Percentiles rank a stretch among this genome's conserved stretches.
Evolutionary conservation across 2,329 filamentous ascomycete species (phyloP).

Genomic region (Stemphylium lycopersici): DNA sequence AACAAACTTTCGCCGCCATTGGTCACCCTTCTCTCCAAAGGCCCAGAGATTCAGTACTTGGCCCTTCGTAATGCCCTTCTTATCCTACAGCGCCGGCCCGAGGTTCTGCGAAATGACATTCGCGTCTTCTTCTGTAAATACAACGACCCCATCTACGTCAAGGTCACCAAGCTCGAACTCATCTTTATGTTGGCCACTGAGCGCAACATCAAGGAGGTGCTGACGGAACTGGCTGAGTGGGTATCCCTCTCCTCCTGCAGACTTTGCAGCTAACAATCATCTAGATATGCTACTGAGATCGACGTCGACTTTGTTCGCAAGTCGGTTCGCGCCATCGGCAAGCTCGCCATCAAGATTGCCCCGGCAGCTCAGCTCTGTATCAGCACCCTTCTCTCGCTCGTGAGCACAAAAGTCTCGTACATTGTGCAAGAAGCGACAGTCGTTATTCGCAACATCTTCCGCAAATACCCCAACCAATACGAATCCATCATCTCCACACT

Average conservation of each 20-base stretch:
- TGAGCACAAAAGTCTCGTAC: slow-evolving; percentile 97
- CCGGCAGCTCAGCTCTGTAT: slow-evolving; percentile 90
- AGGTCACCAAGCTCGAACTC: slow-evolving; percentile 96
- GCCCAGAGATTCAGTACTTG: slow-evolving; percentile 97
- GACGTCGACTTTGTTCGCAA: slow-evolving; percentile 99
- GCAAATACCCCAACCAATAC: slow-evolving; percentile 98
- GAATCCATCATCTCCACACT: slow-evolving; percentile 96
- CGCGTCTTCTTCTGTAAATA: slow-evolving; percentile 99
- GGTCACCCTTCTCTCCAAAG: slow-evolving; percentile 93
- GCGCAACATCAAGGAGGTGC: slow-evolving; percentile 91
- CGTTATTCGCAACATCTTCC: slow-evolving; percentile 98
- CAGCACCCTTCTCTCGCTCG: slow-evolving; percentile 87
- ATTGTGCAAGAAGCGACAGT: slow-evolving; percentile 99
- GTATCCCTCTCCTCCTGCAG: slow-evolving; percentile 24
- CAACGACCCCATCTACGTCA: slow-evolving; percentile 99
- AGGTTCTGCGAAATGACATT: slow-evolving; percentile 94
- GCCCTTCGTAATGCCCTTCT: slow-evolving; percentile 91
- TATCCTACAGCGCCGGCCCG: slow-evolving; percentile 89
- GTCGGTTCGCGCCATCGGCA: slow-evolving; percentile 95
- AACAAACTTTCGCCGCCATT: slow-evolving; percentile 93
- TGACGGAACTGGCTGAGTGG: slow-evolving; percentile 90
- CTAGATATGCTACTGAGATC: slow-evolving; percentile 88
- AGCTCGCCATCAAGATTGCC: slow-evolving; percentile 98
- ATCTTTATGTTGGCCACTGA: slow-evolving; percentile 99
- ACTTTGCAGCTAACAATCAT: background rate